These are phyloP conservation scores for Didymella segeticola DNA, from an alignment of 2,329 filamentous ascomycete species.

Conservation along the genomic window DNA sequence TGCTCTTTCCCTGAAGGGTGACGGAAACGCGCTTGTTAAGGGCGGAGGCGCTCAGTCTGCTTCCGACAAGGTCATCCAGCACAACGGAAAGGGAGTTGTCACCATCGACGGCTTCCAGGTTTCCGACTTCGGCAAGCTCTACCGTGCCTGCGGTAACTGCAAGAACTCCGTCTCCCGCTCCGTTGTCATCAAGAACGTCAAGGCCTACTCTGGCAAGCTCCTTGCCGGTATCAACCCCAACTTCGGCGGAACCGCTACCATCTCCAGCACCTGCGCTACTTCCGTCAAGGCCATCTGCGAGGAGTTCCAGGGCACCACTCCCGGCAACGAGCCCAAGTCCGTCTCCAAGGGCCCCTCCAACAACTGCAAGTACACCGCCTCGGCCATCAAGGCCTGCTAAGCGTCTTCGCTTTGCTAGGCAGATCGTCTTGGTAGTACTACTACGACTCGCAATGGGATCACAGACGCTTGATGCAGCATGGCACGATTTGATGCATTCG, in stretches of 20 bases:
- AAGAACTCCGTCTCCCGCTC: constrained; percentile 57
- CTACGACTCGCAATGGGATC: constrained; percentile 4
- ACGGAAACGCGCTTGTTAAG: constrained; percentile 47
- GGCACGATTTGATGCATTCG: constrained; percentile 14
- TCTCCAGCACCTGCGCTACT: constrained; percentile 42
- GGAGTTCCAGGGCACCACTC: constrained; percentile 43
- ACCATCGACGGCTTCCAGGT: constrained; percentile 47
- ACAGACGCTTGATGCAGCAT: constrained; percentile 22
- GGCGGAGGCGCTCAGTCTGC: constrained; percentile 51
- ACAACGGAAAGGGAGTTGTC: constrained; percentile 48
- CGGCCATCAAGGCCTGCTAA: constrained; percentile 42
- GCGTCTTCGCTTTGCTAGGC: neutral
- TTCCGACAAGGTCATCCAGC: constrained; percentile 53
- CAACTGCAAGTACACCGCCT: constrained; percentile 43
- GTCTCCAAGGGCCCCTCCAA: constrained; percentile 38
- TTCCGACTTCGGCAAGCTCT: constrained; percentile 52
- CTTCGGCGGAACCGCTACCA: constrained; percentile 59
- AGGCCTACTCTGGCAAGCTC: constrained; percentile 51
- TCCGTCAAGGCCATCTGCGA: constrained; percentile 44
- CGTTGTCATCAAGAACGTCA: constrained; percentile 55
- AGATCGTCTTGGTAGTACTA: neutral
- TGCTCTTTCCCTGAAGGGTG: constrained; percentile 47
- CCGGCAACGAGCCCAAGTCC: constrained; percentile 39
- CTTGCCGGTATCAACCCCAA: constrained; percentile 61
- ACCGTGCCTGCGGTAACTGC: constrained; percentile 57